These are phyloP conservation scores for Astraeus odoratus DNA, from an alignment of 768 basidiomycete genomes.

Conservation along the genomic window DNA sequence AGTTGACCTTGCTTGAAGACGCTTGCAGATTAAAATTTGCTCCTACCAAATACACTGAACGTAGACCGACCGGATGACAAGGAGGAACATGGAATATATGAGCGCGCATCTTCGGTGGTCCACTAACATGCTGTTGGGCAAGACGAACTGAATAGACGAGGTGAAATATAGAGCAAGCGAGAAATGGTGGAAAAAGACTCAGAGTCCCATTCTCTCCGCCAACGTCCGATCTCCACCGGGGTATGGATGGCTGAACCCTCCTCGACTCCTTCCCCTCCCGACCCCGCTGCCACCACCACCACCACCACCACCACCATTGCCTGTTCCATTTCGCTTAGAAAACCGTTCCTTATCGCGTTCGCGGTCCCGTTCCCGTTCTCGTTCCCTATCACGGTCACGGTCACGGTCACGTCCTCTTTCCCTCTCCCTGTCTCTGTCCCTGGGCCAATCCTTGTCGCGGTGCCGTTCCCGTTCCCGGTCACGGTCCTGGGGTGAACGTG, in stretches of 20 bases:
- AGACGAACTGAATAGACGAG: constrained; percentile 10
- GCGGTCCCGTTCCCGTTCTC: constrained; percentile 29
- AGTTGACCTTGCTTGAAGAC: constrained; percentile 25
- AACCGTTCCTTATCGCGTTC: constrained; percentile 33
- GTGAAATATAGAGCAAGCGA: constrained; percentile 4
- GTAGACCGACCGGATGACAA: constrained; percentile 3
- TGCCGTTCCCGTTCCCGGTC: constrained; percentile 35
- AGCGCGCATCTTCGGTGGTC: constrained; percentile 13
- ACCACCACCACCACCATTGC: constrained; percentile 31
- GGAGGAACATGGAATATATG: constrained; percentile 8
- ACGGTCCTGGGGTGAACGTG: constrained; percentile 36
- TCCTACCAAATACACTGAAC: constrained; percentile 33
- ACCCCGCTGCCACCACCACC: constrained; percentile 22
- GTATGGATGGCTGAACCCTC: constrained; percentile 29
- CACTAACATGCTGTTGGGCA: constrained; percentile 14
- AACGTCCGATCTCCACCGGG: constrained; percentile 65
- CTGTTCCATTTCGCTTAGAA: constrained; percentile 37
- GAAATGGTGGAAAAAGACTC: constrained; percentile 15
- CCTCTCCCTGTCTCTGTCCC: constrained; percentile 31
- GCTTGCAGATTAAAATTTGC: constrained; percentile 5
- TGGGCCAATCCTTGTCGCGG: constrained; percentile 10
- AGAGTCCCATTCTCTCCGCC: constrained; percentile 79
- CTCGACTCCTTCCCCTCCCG: constrained; percentile 20
- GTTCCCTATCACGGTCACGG: constrained; percentile 25
- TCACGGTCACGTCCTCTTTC: constrained; percentile 29